Evolutionary conservation across 2,329 filamentous ascomycete genomes (phyloP), one percentile per base, ranked within the genome.

Genomic region (Fusarium dlaminii): DNA sequence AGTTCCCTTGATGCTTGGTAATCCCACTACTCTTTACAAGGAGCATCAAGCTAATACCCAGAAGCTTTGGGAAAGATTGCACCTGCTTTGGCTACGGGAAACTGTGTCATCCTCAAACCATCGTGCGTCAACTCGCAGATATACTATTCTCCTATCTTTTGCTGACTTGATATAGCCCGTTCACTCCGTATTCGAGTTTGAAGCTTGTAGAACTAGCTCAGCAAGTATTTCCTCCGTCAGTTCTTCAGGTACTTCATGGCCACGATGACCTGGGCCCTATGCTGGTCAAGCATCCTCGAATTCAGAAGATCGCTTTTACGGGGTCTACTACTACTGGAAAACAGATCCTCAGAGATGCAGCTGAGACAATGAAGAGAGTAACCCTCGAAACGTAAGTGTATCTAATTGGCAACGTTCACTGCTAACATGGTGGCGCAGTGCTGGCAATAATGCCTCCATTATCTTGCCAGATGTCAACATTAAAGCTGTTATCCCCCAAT

Each of bases 1-100:
- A 62, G 59, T 62, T 55, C 59, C 59, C 1, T 37, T 62, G 24
- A 62, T 62, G 49, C 48, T 62, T 11, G 59, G 59, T 62, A 61
- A 24, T 34, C 15, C 1, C 15, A 8, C 4, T 18, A 12, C n/a
- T 24, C 15, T 8, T 24, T 1, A 5, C 15, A 24, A 24, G 1
- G 6, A 43, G 40, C 15, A 18, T 43, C 10, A 12, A 43, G 40
- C 40, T 43, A 24, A 43, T 24, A 12, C 18, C 15, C 5, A 18
- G 15, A 43, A 43, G 60, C 60, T 18, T 46, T 63, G 27, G 60
- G 60, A 17, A 63, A 63, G 43, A 63, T 63, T 6, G 60, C 60
- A 14, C 51, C 60, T n/a, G 60, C 60, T 48, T 34, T 63, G 29
- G 60, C 60, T 8, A 40, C 60, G 5, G 60, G 60, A 3, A 63